A percentile compares a stretch with the other conserved stretches of the same genome.
Conservation (phyloP, 2,329 filamentous ascomycete species). For the Calonectria fujianensis region DNA sequence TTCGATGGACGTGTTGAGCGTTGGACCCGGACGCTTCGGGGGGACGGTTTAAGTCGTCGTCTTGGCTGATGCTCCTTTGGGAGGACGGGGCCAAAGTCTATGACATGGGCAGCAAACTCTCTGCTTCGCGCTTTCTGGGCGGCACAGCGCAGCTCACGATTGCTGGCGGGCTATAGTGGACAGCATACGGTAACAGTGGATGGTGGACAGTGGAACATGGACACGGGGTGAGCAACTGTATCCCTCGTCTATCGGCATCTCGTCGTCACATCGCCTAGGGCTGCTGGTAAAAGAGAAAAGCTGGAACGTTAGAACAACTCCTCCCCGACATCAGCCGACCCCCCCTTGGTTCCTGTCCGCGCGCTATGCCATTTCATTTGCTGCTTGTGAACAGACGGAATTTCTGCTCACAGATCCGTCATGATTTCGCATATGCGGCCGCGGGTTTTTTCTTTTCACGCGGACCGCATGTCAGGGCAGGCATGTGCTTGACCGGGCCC, state of each 20-base stretch:
- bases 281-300: neutral
- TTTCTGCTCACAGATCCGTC: slow-evolving; percentile 5
- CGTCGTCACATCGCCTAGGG: slow-evolving; percentile 17
- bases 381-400: slow-evolving; percentile 6
- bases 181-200: neutral
- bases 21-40: slow-evolving; percentile 20
- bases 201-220: neutral
- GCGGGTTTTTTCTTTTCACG: slow-evolving; percentile 17
- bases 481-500: slow-evolving; percentile 18
- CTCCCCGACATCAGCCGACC: slow-evolving; percentile 41
- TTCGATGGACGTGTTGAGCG: neutral
- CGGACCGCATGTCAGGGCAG: slow-evolving; percentile 24
- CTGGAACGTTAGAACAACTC: slow-evolving; percentile 34
- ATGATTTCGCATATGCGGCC: slow-evolving; percentile 21
- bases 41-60: slow-evolving; percentile 4
- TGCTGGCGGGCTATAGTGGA: neutral
- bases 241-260: slow-evolving; percentile 28
- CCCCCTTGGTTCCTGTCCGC: slow-evolving; percentile 15
- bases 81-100: slow-evolving; percentile 13
- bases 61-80: slow-evolving; percentile 10
- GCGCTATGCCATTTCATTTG: slow-evolving; percentile 34
- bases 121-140: neutral
- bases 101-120: slow-evolving; percentile 14
- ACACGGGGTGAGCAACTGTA: slow-evolving; percentile 2
- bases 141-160: neutral